Conservation (phyloP, 192 early-diverging fungal genomes). For the Coemansia sp. region DNA sequence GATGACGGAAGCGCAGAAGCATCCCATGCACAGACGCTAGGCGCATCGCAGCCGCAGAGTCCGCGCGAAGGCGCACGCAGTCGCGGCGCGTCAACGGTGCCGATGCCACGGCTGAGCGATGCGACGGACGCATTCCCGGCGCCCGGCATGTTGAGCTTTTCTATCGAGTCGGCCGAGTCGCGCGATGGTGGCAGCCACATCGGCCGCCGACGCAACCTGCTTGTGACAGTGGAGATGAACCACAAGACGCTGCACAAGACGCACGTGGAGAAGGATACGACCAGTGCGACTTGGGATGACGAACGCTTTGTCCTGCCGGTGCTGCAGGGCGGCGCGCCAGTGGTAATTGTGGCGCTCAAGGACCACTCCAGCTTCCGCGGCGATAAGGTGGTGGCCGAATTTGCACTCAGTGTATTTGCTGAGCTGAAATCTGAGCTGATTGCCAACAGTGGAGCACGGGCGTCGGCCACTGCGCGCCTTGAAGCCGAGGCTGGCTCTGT, state of each 20-base stretch:
- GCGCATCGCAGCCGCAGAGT: conserved; percentile 2
- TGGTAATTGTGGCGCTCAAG: conserved; percentile 29
- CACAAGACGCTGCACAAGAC: conserved; percentile 52
- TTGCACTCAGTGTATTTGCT: conserved; percentile 25
- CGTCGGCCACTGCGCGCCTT: conserved; percentile 5
- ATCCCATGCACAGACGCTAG: not conserved
- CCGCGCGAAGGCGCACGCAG: conserved; percentile 1
- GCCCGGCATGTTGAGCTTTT: conserved; percentile 25
- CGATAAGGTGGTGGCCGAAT: conserved; percentile 43
- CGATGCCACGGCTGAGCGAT: conserved; percentile 31
- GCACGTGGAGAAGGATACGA: conserved; percentile 41
- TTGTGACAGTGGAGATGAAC: conserved; percentile 41
- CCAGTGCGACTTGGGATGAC: conserved; percentile 15
- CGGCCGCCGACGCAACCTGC: conserved; percentile 35
- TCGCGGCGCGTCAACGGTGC: conserved; percentile 7
- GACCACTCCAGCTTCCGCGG: conserved; percentile 54
- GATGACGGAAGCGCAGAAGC: conserved; percentile 5
- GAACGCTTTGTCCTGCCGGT: conserved; percentile 44
- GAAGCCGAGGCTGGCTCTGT: conserved; percentile 16
- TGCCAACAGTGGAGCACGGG: conserved; percentile 16
- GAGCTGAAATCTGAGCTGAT: conserved; percentile 39
- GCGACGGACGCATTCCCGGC: conserved; percentile 32
- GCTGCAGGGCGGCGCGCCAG: conserved; percentile 37
- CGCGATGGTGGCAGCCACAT: conserved; percentile 6
- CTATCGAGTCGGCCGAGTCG: conserved; percentile 33